phyloP scores from a whole-genome alignment of 495 filamentous ascomycete species.

The Neurospora sp. region DNA sequence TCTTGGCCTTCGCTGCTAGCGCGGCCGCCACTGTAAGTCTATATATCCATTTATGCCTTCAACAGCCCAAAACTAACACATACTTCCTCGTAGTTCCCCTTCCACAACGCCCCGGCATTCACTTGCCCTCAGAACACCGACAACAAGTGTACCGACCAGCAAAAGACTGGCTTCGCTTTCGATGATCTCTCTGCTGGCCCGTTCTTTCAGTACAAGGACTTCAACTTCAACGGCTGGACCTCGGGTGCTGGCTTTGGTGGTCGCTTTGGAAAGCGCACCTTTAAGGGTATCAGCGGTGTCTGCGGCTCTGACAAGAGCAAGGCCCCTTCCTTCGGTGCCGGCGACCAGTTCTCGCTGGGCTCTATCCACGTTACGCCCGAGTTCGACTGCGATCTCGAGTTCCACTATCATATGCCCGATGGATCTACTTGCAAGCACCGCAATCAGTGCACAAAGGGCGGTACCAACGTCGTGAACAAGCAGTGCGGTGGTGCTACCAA shows the following conservation, averaged over 20 bases:
- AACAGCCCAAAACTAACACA: conserved; percentile 10
- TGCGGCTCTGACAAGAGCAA: conserved; percentile 36
- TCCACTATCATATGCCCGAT: conserved; percentile 76
- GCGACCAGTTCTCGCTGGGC: conserved; percentile 62
- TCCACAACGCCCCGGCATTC: conserved; percentile 51
- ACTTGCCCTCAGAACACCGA: conserved; percentile 61
- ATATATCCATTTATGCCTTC: not conserved
- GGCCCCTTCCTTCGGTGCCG: conserved; percentile 47
- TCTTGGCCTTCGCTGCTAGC: conserved; percentile 47
- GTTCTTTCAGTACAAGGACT: conserved; percentile 60
- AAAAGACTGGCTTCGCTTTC: conserved; percentile 64
- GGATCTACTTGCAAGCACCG: conserved; percentile 68
- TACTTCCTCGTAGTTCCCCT: conserved; percentile 24
- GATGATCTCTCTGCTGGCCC: conserved; percentile 47
- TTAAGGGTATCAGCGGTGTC: conserved; percentile 55
- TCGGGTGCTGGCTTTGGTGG: conserved; percentile 48
- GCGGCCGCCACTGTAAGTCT: conserved; percentile 46
- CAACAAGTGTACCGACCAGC: conserved; percentile 62
- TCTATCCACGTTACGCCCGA: conserved; percentile 61
- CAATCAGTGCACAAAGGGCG: conserved; percentile 49
- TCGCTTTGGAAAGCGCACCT: conserved; percentile 33
- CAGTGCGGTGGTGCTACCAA: conserved; percentile 86
- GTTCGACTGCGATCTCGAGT: conserved; percentile 65
- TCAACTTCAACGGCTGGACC: conserved; percentile 61
- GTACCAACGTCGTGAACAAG: conserved; percentile 61